These are phyloP conservation scores for Gossypium mustelinum DNA, from an alignment of 345 rosid genomes.

Conservation along the genomic window DNA sequence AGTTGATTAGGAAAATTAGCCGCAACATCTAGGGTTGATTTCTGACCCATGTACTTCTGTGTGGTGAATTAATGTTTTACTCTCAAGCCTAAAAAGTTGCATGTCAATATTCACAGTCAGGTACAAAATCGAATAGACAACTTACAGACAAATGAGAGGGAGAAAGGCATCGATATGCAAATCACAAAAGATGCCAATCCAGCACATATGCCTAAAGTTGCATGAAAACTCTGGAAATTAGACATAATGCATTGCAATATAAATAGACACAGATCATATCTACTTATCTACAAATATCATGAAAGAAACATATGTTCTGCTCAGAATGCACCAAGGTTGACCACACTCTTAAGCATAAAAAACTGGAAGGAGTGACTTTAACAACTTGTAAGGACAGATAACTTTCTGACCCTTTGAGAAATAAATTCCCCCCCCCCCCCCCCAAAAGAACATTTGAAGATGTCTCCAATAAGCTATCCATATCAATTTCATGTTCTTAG, in stretches of 20 bases:
- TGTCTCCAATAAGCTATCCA: background rate
- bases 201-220: background rate
- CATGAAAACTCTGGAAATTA: background rate
- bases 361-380: background rate
- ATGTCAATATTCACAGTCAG: background rate
- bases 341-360: background rate
- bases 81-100: background rate
- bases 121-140: background rate
- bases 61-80: background rate
- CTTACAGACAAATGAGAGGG: background rate
- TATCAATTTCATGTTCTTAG: background rate
- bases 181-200: background rate
- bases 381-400: background rate
- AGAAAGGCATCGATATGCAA: background rate
- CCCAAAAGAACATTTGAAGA: background rate
- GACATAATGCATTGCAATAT: background rate
- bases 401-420: background rate
- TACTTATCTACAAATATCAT: background rate
- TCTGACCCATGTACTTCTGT: background rate
- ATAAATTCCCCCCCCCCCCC: background rate
- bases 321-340: constrained; percentile 4
- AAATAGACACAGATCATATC: background rate
- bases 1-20: background rate
- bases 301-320: background rate
- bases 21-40: background rate